Evolutionary conservation across 148 eudicot genomes (phyloP), one percentile per base, ranked within the genome.

Genomic region (Cornus florida): DNA sequence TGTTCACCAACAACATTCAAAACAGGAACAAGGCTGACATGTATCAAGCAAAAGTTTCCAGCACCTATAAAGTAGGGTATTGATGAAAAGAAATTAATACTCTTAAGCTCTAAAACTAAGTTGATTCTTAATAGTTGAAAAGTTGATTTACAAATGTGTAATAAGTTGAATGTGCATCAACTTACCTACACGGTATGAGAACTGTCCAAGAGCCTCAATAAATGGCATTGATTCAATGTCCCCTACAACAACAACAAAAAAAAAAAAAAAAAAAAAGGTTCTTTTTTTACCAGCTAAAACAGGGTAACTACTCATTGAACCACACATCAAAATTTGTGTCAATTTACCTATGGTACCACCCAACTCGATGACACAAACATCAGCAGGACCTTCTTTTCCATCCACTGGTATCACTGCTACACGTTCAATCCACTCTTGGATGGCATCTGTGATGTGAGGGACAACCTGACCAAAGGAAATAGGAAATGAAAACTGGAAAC

Each of bases 11-110:
- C 99, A 48, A 90, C 99, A 72, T 78, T 92, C 71, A 96, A 70
- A 74, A 93, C 99, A 14, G 99, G 99, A 75, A 96, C 98, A 80
- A 96, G 91, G 85, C 99, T 96, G 80, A 96, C 99, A 87, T 96
- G 99, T 77, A 94, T 89, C 84, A 96, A 81, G 84, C 99, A 96
- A 79, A 96, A 96, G 81, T 96, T 96, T 22, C 95, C 99, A 76
- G 88, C 81, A 76, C 99, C 99, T 96, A 83, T 67, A 69, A 78
- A 66, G 39, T 67, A 53, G 32, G 71, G 74, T 79, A 20, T 50
- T 72, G 33, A 72, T 5, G 67, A 38, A 65, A 77, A 22, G 65
- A 76, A 28, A 67, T 19, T 14, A n/a, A 10, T 14, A 31, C 23
- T 20, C 31, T 14, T 8, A 72, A 62, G 14, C 48, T 64, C 16